A percentile compares a stretch with the other conserved stretches of the same genome.
Evolutionary conservation across 2,329 filamentous ascomycete species (phyloP).

Genomic region (Trichoderma arundinaceum): DNA sequence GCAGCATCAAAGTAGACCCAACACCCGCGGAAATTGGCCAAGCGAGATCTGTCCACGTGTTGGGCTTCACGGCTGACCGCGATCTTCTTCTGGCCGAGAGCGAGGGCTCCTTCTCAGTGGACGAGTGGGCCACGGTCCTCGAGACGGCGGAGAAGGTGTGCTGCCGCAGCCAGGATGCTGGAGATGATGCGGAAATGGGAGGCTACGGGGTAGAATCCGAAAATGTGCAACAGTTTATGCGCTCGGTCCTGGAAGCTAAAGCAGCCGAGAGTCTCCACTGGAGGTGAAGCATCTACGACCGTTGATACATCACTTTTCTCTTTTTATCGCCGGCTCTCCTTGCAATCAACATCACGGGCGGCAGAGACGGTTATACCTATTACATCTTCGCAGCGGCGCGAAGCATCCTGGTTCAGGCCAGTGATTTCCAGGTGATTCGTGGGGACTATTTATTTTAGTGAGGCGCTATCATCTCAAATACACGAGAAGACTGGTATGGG

Average conservation of each 20-base stretch:
- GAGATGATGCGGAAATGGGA: constrained; percentile 52
- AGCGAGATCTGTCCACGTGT: constrained; percentile 77
- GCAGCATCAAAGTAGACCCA: constrained; percentile 62
- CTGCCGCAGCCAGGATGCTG: constrained; percentile 50
- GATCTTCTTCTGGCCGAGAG: constrained; percentile 81
- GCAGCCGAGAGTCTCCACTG: constrained; percentile 61
- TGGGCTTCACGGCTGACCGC: constrained; percentile 77
- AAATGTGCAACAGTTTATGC: constrained; percentile 64
- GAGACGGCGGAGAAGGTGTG: constrained; percentile 70
- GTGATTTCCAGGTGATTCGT: constrained; percentile 3
- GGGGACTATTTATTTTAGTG: neutral
- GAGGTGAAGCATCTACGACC: constrained; percentile 51
- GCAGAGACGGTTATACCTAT: constrained; percentile 5
- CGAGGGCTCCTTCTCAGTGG: constrained; percentile 75
- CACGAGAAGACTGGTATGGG: neutral
- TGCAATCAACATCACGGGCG: constrained; percentile 2
- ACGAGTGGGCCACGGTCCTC: constrained; percentile 75
- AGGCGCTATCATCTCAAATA: constrained; percentile 17
- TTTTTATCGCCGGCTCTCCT: constrained; percentile 1
- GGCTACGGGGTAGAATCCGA: constrained; percentile 52
- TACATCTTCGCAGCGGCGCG: constrained; percentile 1
- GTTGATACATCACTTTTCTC: constrained; percentile 19
- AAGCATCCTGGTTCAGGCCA: neutral
- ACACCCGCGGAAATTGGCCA: constrained; percentile 64
- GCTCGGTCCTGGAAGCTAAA: constrained; percentile 64